Evolutionary conservation across 1,284 basidiomycete species (phyloP), one percentile per base, ranked within the genome.

Genomic region (Golubevia sp.): DNA sequence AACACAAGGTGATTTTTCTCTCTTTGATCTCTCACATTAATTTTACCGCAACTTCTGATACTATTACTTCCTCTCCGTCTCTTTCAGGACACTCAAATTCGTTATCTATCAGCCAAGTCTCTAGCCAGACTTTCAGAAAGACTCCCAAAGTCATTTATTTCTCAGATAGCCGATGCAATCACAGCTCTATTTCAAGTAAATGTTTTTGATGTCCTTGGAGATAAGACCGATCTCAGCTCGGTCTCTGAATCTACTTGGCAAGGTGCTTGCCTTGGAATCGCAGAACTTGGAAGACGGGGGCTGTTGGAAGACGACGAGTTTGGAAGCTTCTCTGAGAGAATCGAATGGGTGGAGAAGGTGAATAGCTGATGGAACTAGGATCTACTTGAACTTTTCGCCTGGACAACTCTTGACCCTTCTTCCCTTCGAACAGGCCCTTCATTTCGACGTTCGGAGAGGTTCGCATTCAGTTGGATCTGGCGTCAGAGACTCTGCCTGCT

Each of bases 81-180:
- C 48, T 23, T 23, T 20, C 73, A 97, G 93, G 95, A 98, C 79
- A 97, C 97, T 0, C 86, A 94, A 27, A 94, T 99, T 21, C 91
- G 97, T 54, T 99, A 94, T 88, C 94, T 95, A 8, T 89, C 93
- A 1, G 93, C 97, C 3, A 99, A 99, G 84, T 93, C 93, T 25
- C 86, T 98, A 11, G 92, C 94, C 3, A 90, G 94, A 5, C 88
- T 99, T 49, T 88, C 92, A 1, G 90, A 91, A 66, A 88, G 91
- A 15, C 88, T 99, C 0, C 92, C 96, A 1, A 64, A 83, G 0
- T 89, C 90, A 13, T 91, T 95, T 73, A 86, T 89, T 0, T 86
- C 88, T 30, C 93, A 99, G 82, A 89, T 98, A 11, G 85, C 94
- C 1, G 90, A 92, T 55, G 93, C 90, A 2, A 86, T 96, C 34